These are phyloP conservation scores for Sphaerobolus stellatus DNA, from an alignment of 1,284 basidiomycete genomes.

Conservation along the genomic window DNA sequence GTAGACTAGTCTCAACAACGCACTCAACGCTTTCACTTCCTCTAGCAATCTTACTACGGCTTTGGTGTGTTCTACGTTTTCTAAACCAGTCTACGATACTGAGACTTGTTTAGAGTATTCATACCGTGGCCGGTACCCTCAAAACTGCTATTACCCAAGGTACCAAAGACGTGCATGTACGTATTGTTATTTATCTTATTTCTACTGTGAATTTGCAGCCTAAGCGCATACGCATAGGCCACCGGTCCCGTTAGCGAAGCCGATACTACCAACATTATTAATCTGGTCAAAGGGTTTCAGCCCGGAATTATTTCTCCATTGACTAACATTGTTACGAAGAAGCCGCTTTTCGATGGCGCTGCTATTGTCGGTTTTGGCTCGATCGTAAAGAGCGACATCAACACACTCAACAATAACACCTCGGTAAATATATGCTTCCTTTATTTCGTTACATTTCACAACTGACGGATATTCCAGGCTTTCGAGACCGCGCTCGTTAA, in stretches of 20 bases:
- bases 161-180: background rate
- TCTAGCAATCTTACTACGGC: background rate
- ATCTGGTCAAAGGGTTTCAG: background rate
- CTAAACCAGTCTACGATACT: background rate
- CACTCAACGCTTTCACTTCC: background rate
- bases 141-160: background rate
- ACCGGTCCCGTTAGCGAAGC: background rate
- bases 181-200: background rate
- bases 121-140: background rate
- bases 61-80: background rate
- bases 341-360: background rate
- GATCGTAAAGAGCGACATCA: slow-evolving; percentile 2
- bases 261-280: slow-evolving; percentile 5
- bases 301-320: slow-evolving; percentile 5
- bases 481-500: background rate
- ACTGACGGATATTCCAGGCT: background rate
- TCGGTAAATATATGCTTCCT: background rate
- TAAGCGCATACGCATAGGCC: background rate
- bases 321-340: slow-evolving; percentile 3
- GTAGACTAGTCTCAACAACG: background rate
- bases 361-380: background rate
- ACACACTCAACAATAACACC: background rate
- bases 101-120: background rate
- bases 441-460: background rate
- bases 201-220: background rate